A percentile compares a stretch with the other conserved stretches of the same genome.
Evolutionary conservation across 2,329 filamentous ascomycete genomes (phyloP).

Genomic region (Teratosphaeria viscida): DNA sequence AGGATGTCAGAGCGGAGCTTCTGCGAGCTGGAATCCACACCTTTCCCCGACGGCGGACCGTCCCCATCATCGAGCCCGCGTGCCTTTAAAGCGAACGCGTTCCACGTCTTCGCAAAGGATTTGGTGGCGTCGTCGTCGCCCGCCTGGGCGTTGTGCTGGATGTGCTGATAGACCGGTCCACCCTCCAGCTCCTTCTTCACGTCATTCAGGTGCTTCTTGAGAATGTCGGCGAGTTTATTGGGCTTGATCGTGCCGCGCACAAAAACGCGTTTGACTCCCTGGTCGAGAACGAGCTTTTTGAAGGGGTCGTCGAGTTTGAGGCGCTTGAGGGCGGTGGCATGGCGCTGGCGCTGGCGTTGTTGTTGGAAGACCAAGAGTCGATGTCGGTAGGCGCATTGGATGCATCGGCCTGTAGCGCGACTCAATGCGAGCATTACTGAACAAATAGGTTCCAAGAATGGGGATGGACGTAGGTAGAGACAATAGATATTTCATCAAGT

Average conservation of each 20-base stretch:
- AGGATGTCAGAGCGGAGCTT: constrained; percentile 9
- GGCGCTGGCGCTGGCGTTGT: constrained; percentile 18
- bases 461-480: too few relatives aligned
- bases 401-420: constrained; percentile 18
- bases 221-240: constrained; percentile 9
- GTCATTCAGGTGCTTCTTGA: constrained; percentile 13
- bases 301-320: background rate
- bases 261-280: background rate
- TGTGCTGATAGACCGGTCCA: constrained; percentile 21
- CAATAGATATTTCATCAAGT: background rate
- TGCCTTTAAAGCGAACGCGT: constrained; percentile 9
- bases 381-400: constrained; percentile 30
- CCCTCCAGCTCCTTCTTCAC: constrained; percentile 21
- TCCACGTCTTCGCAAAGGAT: constrained; percentile 18
- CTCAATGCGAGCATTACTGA: background rate
- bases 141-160: constrained; percentile 14
- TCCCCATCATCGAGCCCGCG: background rate
- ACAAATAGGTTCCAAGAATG: background rate
- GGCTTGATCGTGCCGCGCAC: background rate
- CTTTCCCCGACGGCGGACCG: background rate
- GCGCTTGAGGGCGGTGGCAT: constrained; percentile 1
- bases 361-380: constrained; percentile 18
- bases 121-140: constrained; percentile 6
- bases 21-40: background rate
- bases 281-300: background rate